Evolutionary conservation across 371 early-diverging fungal species (phyloP).

Genomic region (Actinomortierella wolfii): DNA sequence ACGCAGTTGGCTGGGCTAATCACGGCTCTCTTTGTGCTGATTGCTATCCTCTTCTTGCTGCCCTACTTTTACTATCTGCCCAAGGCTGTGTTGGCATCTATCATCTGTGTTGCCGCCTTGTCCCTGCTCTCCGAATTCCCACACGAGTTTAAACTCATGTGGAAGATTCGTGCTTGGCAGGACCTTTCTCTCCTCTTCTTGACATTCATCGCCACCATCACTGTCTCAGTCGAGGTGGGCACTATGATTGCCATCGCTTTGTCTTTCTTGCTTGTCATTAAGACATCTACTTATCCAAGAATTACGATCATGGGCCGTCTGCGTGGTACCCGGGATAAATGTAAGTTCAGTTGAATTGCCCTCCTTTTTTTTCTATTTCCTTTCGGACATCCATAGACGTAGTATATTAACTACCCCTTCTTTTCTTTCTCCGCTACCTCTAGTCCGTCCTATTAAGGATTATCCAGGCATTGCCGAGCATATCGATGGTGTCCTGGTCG

Average conservation of each 20-base stretch:
- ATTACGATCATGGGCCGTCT: constrained; percentile 73
- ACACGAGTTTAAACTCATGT: constrained; percentile 82
- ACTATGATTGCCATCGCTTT: constrained; percentile 85
- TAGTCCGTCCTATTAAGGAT: constrained; percentile 61
- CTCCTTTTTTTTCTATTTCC: background rate
- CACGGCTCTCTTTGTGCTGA: constrained; percentile 71
- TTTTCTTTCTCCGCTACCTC: background rate
- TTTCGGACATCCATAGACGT: constrained; percentile 11
- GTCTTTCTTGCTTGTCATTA: constrained; percentile 87
- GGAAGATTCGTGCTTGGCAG: constrained; percentile 83
- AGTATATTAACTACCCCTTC: constrained; percentile 7
- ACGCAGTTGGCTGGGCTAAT: constrained; percentile 91
- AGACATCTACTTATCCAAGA: constrained; percentile 85
- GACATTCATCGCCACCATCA: constrained; percentile 83
- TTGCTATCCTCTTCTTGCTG: constrained; percentile 79
- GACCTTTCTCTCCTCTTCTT: constrained; percentile 81
- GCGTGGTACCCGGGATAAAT: constrained; percentile 39
- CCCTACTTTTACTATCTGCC: constrained; percentile 89
- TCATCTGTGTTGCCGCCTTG: constrained; percentile 87
- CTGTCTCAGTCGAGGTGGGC: constrained; percentile 89
- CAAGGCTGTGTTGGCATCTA: constrained; percentile 79
- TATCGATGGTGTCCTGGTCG: constrained; percentile 82
- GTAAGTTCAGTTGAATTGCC: constrained; percentile 16
- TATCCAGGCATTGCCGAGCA: constrained; percentile 71
- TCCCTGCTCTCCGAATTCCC: constrained; percentile 80